phyloP scores from a whole-genome alignment of 805 yeast genomes.

The Kodamaea neixiangensis region DNA sequence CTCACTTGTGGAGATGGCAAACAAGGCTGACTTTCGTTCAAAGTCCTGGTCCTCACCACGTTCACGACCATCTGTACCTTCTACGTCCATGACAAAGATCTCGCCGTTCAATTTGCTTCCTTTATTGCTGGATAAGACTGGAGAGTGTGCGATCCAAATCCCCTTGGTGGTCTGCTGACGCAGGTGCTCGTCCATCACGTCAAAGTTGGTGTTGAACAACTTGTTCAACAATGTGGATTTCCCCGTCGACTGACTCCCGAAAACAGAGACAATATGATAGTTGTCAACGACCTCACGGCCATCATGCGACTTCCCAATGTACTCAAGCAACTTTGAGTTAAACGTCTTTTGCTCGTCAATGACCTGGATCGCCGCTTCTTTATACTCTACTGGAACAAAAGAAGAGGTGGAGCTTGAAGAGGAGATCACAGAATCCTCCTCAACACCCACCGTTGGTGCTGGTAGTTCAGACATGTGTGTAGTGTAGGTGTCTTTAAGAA shows the following conservation, averaged over 20 bases:
- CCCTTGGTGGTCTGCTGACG: slow-evolving; percentile 80
- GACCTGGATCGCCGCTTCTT: slow-evolving; percentile 54
- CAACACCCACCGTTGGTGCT: slow-evolving; percentile 10
- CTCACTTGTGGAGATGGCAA: slow-evolving; percentile 91
- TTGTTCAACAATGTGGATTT: slow-evolving; percentile 89
- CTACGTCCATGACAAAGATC: slow-evolving; percentile 91
- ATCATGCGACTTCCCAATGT: slow-evolving; percentile 35
- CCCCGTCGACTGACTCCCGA: slow-evolving; percentile 97
- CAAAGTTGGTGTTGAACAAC: slow-evolving; percentile 83
- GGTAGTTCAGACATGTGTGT: slow-evolving; percentile 9
- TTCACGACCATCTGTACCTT: slow-evolving; percentile 97
- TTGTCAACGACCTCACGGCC: slow-evolving; percentile 45
- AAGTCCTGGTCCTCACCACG: slow-evolving; percentile 98
- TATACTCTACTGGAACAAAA: slow-evolving; percentile 40
- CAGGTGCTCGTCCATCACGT: slow-evolving; percentile 84
- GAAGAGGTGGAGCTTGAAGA: slow-evolving; percentile 35
- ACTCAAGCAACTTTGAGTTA: slow-evolving; percentile 37
- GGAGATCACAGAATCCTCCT: slow-evolving; percentile 8
- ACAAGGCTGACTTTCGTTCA: slow-evolving; percentile 93
- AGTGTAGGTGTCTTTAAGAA: not conserved
- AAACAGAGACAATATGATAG: slow-evolving; percentile 91
- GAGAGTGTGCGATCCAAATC: slow-evolving; percentile 46
- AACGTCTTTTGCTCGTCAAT: slow-evolving; percentile 63
- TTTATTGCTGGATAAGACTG: slow-evolving; percentile 29
- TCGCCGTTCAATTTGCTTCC: slow-evolving; percentile 26